Percentiles rank a stretch among this genome's conserved stretches.
Conservation (phyloP, 2,329 filamentous ascomycete species). For the Penicillium paneum region DNA sequence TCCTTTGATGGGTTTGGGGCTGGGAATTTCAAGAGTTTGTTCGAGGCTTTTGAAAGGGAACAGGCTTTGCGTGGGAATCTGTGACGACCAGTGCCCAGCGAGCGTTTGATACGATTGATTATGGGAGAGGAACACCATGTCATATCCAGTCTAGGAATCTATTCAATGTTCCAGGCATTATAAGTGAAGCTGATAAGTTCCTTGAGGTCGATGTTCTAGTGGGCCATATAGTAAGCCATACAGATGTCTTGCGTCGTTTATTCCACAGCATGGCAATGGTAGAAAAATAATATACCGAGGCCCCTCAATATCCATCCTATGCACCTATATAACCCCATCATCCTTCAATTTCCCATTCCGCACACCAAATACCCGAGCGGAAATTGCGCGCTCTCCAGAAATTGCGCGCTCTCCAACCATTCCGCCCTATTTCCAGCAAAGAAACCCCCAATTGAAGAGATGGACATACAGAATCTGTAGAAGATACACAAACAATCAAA, state of each 20-base stretch:
- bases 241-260: not conserved
- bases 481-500: no score
- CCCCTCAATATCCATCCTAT: not conserved
- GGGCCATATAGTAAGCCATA: not conserved
- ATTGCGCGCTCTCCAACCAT: not conserved
- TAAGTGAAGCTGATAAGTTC: not conserved
- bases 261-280: not conserved
- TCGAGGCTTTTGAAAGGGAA: conserved; percentile 89
- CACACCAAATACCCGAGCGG: not conserved
- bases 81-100: conserved; percentile 33
- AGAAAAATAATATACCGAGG: not conserved
- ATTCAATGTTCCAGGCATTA: not conserved
- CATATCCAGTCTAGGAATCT: not conserved
- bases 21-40: conserved; percentile 88
- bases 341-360: not conserved
- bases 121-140: not conserved
- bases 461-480: no score
- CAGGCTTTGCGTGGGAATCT: conserved; percentile 79
- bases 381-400: conserved; percentile 6
- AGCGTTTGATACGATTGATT: not conserved
- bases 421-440: not conserved
- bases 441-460: not conserved
- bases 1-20: conserved; percentile 87
- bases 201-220: not conserved
- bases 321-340: not conserved